Evolutionary conservation across 345 rosid genomes (phyloP).

Genomic region (Lagerstroemia speciosa): DNA sequence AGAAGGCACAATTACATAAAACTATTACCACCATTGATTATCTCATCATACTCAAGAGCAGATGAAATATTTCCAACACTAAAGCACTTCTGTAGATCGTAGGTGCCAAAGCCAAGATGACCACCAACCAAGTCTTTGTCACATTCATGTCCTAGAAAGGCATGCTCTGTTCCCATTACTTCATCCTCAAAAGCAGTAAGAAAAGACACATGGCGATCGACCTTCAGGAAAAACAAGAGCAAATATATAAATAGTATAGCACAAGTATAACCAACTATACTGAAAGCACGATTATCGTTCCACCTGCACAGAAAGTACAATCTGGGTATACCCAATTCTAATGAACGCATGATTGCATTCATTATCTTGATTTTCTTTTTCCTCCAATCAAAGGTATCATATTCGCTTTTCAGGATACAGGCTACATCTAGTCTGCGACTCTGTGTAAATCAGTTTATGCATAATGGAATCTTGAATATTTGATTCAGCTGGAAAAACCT

Average conservation of each 20-base stretch:
- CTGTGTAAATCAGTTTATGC: too few species aligned
- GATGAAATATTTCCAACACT: slow-evolving; percentile 15
- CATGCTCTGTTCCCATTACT: slow-evolving; percentile 16
- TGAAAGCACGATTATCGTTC: background rate
- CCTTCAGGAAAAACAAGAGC: slow-evolving; percentile 11
- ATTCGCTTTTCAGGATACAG: too few species aligned
- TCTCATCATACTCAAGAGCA: slow-evolving; percentile 16
- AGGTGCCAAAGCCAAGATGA: slow-evolving; percentile 18
- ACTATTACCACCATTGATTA: slow-evolving; percentile 11
- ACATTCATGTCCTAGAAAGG: slow-evolving; percentile 17
- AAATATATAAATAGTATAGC: background rate
- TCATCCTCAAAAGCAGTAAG: slow-evolving; percentile 21
- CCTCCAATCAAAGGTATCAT: too few species aligned
- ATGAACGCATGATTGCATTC: too few species aligned
- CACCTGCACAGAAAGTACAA: too few species aligned
- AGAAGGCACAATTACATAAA: background rate
- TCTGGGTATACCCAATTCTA: background rate
- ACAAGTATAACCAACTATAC: background rate
- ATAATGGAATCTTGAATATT: too few species aligned
- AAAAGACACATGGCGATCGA: slow-evolving; percentile 15
- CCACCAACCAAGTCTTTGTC: slow-evolving; percentile 13
- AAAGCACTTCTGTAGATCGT: slow-evolving; percentile 16
- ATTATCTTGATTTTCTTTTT: too few species aligned
- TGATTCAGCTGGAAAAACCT: too few species aligned
- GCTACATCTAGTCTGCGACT: too few species aligned